phyloP scores from a whole-genome alignment of 140 eudicot genomes.

The Artemisia princeps region DNA sequence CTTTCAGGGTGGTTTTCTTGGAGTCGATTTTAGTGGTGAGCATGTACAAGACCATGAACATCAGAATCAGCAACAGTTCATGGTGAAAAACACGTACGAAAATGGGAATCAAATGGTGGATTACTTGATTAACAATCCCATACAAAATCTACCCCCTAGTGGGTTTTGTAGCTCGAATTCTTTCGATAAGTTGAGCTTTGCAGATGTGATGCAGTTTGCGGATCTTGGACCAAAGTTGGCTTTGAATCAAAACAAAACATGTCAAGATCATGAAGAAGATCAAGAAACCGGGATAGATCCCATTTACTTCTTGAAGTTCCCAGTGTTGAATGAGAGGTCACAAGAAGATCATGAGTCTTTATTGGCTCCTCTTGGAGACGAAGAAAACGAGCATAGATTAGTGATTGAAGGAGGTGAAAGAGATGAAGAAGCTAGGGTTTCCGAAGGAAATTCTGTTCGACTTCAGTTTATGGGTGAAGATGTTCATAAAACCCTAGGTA shows the following conservation, averaged over 20 bases:
- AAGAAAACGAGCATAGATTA: slow-evolving; percentile 21
- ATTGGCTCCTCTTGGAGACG: slow-evolving; percentile 35
- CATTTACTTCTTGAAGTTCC: slow-evolving; percentile 69
- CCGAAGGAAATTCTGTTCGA: slow-evolving; percentile 35
- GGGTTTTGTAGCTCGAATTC: slow-evolving; percentile 42
- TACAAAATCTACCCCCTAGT: slow-evolving; percentile 30
- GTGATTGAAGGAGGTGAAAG: slow-evolving; percentile 29
- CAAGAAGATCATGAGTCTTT: slow-evolving; percentile 38
- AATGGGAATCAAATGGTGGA: slow-evolving; percentile 51
- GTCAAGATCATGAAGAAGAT: slow-evolving; percentile 42
- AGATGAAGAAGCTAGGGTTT: slow-evolving; percentile 33
- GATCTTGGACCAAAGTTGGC: slow-evolving; percentile 77
- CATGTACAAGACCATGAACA: slow-evolving; percentile 28
- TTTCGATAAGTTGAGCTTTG: slow-evolving; percentile 64
- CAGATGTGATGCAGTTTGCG: slow-evolving; percentile 94
- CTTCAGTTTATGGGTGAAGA: slow-evolving; percentile 41
- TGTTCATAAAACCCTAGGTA: slow-evolving; percentile 36
- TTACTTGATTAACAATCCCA: slow-evolving; percentile 46
- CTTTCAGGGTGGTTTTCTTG: slow-evolving; percentile 48
- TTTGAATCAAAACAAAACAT: slow-evolving; percentile 43
- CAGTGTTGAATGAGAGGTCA: slow-evolving; percentile 55
- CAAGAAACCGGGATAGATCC: slow-evolving; percentile 44
- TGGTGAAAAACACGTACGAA: slow-evolving; percentile 36
- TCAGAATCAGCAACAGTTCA: slow-evolving; percentile 33
- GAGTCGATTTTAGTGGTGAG: slow-evolving; percentile 42